A percentile compares a stretch with the other conserved stretches of the same genome.
phyloP scores from a whole-genome alignment of 257 asterid genomes.

The Vinca minor region DNA sequence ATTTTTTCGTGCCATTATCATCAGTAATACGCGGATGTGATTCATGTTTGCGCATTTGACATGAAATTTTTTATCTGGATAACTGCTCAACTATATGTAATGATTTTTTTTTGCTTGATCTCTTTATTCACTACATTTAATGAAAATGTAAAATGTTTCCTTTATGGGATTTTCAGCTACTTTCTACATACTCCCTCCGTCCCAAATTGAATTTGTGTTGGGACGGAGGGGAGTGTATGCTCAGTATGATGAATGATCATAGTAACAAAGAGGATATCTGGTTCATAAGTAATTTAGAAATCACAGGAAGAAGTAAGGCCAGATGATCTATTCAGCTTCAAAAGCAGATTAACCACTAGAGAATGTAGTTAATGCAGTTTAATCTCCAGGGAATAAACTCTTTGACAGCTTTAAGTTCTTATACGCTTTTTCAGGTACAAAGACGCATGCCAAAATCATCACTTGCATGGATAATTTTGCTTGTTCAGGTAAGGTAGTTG shows the following conservation, averaged over 20 bases:
- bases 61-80: too few species aligned
- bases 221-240: too few species aligned
- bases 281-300: not conserved
- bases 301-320: not conserved
- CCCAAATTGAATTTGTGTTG: too few species aligned
- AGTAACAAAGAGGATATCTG: not conserved
- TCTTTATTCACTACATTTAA: not conserved
- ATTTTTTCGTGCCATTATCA: not conserved
- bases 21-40: too few species aligned
- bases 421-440: not conserved
- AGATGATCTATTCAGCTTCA: not conserved
- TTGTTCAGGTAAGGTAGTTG: conserved; percentile 37
- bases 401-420: too few species aligned
- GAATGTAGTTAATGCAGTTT: not conserved
- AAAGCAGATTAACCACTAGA: too few species aligned
- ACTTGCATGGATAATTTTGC: not conserved
- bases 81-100: not conserved
- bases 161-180: not conserved
- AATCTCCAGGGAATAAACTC: too few species aligned
- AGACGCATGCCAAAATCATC: not conserved
- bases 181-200: too few species aligned
- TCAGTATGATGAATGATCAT: not conserved
- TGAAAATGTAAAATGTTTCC: not conserved
- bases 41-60: too few species aligned
- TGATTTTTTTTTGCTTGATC: too few species aligned